These are phyloP conservation scores for Backusella mclennaniae DNA, from an alignment of 192 early-diverging fungal species.

Conservation along the genomic window DNA sequence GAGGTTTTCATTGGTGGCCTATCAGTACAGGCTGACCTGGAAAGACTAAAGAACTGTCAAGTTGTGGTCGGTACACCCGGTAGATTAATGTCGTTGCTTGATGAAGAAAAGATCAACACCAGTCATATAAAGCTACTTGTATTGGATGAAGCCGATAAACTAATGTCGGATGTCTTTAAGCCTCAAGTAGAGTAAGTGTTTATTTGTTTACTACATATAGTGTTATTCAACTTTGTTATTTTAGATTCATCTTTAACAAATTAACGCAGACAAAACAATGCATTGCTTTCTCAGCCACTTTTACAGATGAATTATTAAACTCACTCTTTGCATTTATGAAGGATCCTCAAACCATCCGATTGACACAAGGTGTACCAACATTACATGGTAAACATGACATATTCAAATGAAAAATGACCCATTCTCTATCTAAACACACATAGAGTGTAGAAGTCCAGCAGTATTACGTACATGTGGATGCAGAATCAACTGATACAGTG, in stretches of 20 bases:
- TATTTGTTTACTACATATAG: neutral
- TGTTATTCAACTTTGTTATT: neutral
- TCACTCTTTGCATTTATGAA: constrained; percentile 39
- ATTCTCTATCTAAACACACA: neutral
- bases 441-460: constrained; percentile 46
- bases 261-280: constrained; percentile 48
- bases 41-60: constrained; percentile 44
- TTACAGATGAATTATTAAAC: constrained; percentile 44
- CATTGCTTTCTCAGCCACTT: constrained; percentile 61
- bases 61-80: constrained; percentile 57
- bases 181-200: constrained; percentile 35
- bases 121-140: constrained; percentile 46
- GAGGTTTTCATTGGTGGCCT: constrained; percentile 57
- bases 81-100: constrained; percentile 44
- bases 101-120: constrained; percentile 34
- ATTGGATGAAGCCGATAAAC: constrained; percentile 62
- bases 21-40: constrained; percentile 41
- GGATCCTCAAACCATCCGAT: constrained; percentile 48
- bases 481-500: constrained; percentile 25
- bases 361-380: constrained; percentile 47
- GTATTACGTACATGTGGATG: constrained; percentile 39
- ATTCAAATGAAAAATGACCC: neutral
- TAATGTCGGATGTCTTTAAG: constrained; percentile 52
- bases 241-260: constrained; percentile 37
- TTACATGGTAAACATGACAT: constrained; percentile 41